These are phyloP conservation scores for Saposhnikovia divaricata DNA, from an alignment of 129 eudicot species.

Conservation along the genomic window DNA sequence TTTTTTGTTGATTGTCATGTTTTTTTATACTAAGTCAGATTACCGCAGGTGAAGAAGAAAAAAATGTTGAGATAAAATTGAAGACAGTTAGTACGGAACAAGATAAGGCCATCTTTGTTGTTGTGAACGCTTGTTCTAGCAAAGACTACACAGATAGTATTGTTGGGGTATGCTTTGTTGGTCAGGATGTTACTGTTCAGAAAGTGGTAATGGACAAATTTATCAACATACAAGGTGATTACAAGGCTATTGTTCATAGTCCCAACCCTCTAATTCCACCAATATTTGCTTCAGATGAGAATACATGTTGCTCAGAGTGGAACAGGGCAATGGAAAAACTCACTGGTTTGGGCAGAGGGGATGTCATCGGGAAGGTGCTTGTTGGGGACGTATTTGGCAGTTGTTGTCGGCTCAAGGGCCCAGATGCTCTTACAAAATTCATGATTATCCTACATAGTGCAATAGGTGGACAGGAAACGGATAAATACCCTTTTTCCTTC, in stretches of 20 bases:
- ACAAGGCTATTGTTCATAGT: conserved; percentile 45
- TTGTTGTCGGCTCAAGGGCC: conserved; percentile 78
- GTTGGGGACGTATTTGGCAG: conserved; percentile 92
- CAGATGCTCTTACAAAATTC: conserved; percentile 87
- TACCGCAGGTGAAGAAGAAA: conserved; percentile 55
- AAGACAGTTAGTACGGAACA: conserved; percentile 24
- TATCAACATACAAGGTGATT: conserved; percentile 52
- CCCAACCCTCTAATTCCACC: conserved; percentile 80
- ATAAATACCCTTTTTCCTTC: conserved; percentile 73
- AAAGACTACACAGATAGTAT: conserved; percentile 46
- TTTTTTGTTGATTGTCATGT: neutral
- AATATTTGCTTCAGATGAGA: conserved; percentile 94
- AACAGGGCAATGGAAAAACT: conserved; percentile 94
- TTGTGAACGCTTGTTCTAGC: conserved; percentile 54
- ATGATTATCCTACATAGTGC: conserved; percentile 94
- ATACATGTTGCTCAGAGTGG: conserved; percentile 93
- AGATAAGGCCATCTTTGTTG: conserved; percentile 29
- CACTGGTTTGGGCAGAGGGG: conserved; percentile 77
- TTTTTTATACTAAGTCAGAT: conserved; percentile 7
- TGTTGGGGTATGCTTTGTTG: conserved; percentile 64
- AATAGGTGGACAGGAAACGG: conserved; percentile 76
- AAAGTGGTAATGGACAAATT: conserved; percentile 48
- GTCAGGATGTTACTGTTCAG: conserved; percentile 61
- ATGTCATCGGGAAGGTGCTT: conserved; percentile 68
- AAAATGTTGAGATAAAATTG: conserved; percentile 47